phyloP scores from a whole-genome alignment of 805 yeast species.

The Kodamaea restingae region DNA sequence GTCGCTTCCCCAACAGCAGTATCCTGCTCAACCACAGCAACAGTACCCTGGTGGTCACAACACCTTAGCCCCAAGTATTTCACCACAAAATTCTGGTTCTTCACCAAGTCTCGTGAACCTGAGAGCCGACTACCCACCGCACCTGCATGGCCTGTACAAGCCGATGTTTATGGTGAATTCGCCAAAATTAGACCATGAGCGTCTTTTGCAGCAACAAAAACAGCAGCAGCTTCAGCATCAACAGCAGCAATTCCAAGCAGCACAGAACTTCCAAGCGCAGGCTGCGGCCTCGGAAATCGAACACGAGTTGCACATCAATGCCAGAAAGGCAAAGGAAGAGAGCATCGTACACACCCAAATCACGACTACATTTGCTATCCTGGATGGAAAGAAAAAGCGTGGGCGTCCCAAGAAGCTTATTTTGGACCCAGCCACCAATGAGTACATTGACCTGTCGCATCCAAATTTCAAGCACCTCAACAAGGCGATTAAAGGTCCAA shows the following conservation, averaged over 20 bases:
- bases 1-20: constrained; percentile 8
- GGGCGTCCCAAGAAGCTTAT: constrained; percentile 42
- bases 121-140: neutral
- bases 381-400: constrained; percentile 31
- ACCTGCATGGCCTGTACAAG: constrained; percentile 4
- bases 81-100: too few species aligned
- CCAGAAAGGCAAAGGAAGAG: constrained; percentile 9
- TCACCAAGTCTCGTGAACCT: constrained; percentile 3
- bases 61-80: too few species aligned
- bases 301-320: constrained; percentile 14
- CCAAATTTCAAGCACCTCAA: constrained; percentile 40
- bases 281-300: constrained; percentile 1
- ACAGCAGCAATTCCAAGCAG: constrained; percentile 9
- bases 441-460: constrained; percentile 38
- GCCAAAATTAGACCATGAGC: constrained; percentile 3
- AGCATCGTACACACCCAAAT: constrained; percentile 1
- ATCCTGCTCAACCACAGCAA: constrained; percentile 13
- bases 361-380: constrained; percentile 4
- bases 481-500: constrained; percentile 20
- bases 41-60: constrained; percentile 6
- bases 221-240: constrained; percentile 12
- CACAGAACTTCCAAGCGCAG: neutral
- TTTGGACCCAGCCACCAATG: constrained; percentile 39
- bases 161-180: constrained; percentile 3
- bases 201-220: constrained; percentile 3